These are phyloP conservation scores for Globisporangium okanoganense DNA, from an alignment of 352 stramenopile genomes.

Conservation along the genomic window DNA sequence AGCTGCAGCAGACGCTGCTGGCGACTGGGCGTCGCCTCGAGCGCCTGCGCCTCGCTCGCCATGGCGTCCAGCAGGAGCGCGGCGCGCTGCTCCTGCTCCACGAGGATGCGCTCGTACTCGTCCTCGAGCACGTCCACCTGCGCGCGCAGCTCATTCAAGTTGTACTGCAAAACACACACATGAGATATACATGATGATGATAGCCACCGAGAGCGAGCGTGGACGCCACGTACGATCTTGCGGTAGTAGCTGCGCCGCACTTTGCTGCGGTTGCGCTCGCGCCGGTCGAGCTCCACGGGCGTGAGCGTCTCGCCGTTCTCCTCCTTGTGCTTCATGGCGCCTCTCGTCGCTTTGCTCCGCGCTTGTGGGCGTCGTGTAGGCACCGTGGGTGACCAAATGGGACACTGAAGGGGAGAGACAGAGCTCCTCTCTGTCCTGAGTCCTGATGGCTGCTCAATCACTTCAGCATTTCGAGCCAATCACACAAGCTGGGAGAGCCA, in stretches of 20 bases:
- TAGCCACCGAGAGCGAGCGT: not conserved
- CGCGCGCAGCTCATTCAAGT: conserved; percentile 38
- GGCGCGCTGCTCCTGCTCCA: conserved; percentile 22
- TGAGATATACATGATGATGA: not conserved
- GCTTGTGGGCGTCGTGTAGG: not conserved
- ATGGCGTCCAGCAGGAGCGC: conserved; percentile 14
- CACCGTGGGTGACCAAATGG: not conserved
- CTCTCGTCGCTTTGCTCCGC: not conserved
- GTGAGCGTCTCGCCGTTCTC: conserved; percentile 19
- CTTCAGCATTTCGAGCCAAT: not conserved
- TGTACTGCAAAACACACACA: conserved; percentile 22
- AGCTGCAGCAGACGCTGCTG: conserved; percentile 26
- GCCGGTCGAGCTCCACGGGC: conserved; percentile 33
- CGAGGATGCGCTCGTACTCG: conserved; percentile 38
- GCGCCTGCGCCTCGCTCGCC: conserved; percentile 17
- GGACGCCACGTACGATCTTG: conserved; percentile 42
- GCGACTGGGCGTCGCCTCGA: conserved; percentile 17
- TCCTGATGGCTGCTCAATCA: not conserved
- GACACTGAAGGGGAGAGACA: not conserved
- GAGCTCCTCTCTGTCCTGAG: not conserved
- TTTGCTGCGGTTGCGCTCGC: conserved; percentile 49
- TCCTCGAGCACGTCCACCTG: conserved; percentile 41
- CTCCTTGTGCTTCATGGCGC: conserved; percentile 7
- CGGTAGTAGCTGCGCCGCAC: conserved; percentile 50
- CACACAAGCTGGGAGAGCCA: not conserved